Evolutionary conservation across 345 rosid species (phyloP).

Genomic region (Arabidopsis suecica): DNA sequence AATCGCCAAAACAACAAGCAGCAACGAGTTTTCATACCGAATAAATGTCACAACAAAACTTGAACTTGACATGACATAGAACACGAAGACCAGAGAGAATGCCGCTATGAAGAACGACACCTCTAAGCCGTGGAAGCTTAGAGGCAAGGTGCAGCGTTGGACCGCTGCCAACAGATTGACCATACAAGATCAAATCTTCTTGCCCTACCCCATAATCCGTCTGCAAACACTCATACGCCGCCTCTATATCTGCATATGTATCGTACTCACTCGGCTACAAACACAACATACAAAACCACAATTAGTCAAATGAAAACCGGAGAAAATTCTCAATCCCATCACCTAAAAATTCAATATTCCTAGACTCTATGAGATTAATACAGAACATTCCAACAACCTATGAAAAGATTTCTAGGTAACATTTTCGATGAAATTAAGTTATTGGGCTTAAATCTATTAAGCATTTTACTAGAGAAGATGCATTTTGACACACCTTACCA

Average conservation of each 20-base stretch:
- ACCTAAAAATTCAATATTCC: neutral
- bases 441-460: neutral
- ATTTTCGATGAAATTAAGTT: neutral
- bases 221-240: conserved; percentile 89
- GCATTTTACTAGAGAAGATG: conserved; percentile 9
- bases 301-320: neutral
- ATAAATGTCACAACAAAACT: conserved; percentile 90
- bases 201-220: conserved; percentile 91
- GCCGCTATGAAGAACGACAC: conserved; percentile 96
- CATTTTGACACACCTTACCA: conserved; percentile 73
- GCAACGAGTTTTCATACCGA: conserved; percentile 50
- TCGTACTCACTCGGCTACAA: conserved; percentile 90
- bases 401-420: neutral
- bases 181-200: conserved; percentile 90
- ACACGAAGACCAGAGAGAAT: conserved; percentile 99
- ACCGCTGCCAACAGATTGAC: conserved; percentile 98
- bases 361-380: conserved; percentile 10
- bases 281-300: conserved; percentile 1
- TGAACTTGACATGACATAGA: conserved; percentile 89
- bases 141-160: conserved; percentile 96
- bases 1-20: neutral
- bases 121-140: conserved; percentile 93
- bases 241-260: conserved; percentile 98
- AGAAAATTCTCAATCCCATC: neutral
- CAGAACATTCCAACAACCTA: conserved; percentile 29